Conservation (phyloP, 495 filamentous ascomycete species). For the Diplogelasinospora grovesii region DNA sequence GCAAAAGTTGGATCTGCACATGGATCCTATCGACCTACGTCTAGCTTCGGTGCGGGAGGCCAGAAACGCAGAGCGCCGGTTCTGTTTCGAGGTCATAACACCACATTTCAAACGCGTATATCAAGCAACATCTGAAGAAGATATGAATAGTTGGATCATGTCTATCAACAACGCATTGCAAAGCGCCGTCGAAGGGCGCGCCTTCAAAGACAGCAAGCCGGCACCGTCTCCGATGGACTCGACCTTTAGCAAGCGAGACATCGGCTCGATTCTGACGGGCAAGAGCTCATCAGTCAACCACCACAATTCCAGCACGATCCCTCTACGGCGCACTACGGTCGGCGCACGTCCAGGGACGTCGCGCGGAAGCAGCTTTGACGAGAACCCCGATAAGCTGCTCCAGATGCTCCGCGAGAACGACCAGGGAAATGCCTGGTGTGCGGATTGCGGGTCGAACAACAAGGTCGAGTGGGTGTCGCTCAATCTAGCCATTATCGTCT, state of each 20-base stretch:
- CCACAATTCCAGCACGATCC: slow-evolving; percentile 47
- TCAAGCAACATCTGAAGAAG: slow-evolving; percentile 94
- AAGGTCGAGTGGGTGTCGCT: slow-evolving; percentile 99
- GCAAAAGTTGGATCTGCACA: slow-evolving; percentile 90
- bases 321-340: slow-evolving; percentile 77
- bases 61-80: slow-evolving; percentile 85
- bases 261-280: slow-evolving; percentile 88
- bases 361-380: slow-evolving; percentile 67
- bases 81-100: slow-evolving; percentile 98
- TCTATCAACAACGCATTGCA: slow-evolving; percentile 97
- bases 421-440: slow-evolving; percentile 89
- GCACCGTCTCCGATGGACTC: slow-evolving; percentile 40
- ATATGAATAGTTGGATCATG: slow-evolving; percentile 95
- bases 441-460: slow-evolving; percentile 83
- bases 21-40: slow-evolving; percentile 95
- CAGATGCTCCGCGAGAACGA: slow-evolving; percentile 85
- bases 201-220: slow-evolving; percentile 44
- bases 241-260: slow-evolving; percentile 63
- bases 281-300: slow-evolving; percentile 75
- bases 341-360: slow-evolving; percentile 70
- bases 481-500: slow-evolving; percentile 91
- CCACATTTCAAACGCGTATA: slow-evolving; percentile 95
- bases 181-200: slow-evolving; percentile 83
- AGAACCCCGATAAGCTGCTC: slow-evolving; percentile 70
- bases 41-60: slow-evolving; percentile 96